These are phyloP conservation scores for Penicillium nucicola DNA, from an alignment of 495 filamentous ascomycete genomes.

Conservation along the genomic window DNA sequence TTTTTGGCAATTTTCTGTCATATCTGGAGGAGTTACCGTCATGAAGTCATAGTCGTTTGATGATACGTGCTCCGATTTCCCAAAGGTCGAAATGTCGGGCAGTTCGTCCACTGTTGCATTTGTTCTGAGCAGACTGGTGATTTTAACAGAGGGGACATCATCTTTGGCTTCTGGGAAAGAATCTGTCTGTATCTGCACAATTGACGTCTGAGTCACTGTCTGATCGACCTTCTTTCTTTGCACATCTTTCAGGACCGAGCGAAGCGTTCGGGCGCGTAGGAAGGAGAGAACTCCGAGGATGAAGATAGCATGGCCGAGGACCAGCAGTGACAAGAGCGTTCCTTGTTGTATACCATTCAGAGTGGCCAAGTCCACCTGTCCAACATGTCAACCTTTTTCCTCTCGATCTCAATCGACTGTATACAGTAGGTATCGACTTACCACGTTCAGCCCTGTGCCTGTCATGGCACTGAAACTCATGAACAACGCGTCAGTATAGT, in stretches of 20 bases:
- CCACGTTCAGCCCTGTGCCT: conserved; percentile 67
- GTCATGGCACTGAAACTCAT: conserved; percentile 77
- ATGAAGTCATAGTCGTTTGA: background rate
- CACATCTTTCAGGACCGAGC: conserved; percentile 53
- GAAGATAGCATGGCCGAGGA: conserved; percentile 61
- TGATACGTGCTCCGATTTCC: background rate
- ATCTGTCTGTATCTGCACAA: background rate
- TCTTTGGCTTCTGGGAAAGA: background rate
- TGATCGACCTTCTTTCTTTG: conserved; percentile 31
- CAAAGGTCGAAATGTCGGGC: background rate
- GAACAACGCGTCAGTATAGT: conserved; percentile 74
- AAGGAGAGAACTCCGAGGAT: conserved; percentile 37
- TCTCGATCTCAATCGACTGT: background rate
- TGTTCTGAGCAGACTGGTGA: conserved; percentile 26
- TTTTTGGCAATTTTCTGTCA: background rate
- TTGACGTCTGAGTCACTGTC: background rate
- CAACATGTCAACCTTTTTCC: conserved; percentile 2
- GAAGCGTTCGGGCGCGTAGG: conserved; percentile 62
- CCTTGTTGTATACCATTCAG: conserved; percentile 75
- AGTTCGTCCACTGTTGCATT: conserved; percentile 1
- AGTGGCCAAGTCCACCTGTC: conserved; percentile 55
- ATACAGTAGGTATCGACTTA: too few relatives aligned
- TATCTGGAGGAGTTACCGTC: background rate
- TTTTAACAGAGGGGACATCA: background rate
- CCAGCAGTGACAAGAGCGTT: conserved; percentile 66